Evolutionary conservation across 2,329 filamentous ascomycete genomes (phyloP), one percentile per base, ranked within the genome.

Genomic region (Apiospora koreana): DNA sequence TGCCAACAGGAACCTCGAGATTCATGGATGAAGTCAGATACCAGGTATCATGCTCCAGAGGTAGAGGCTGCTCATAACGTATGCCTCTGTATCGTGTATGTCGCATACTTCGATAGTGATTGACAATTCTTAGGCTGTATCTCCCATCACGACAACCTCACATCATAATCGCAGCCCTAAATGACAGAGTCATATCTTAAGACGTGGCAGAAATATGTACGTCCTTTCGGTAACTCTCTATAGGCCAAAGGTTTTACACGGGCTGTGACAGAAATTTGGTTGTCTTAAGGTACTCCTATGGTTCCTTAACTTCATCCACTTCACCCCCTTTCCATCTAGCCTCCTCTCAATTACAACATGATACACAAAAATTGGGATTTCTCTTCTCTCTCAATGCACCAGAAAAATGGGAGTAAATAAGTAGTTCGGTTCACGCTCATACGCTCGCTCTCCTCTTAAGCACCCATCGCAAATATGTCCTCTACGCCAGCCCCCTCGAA

Each of bases 401-500:
- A 62, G 54, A 62, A 62, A 14, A 14, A 62, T 14, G 3, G 54
- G 31, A 38, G 28, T 62, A 21, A 25, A 12, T 25, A 48, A 16
- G 12, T 43, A 43, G 14, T 43, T 12, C 14, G 14, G 46, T 4
- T 25, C 46, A 31, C 31, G 18, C 25, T 58, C 31, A 21, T 12
- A 31, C 16, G 7, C 18, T 8, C 23, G n/a, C 2, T 7, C 10
- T 23, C 12, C 31, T 35, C 25, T 38, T 16, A 62, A 23, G 31
- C 54, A 62, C 54, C 54, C 31, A 38, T 38, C 31, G 54, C 54
- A 62, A 88, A 90, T 68, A 90, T 83, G 65, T 87, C 81, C 73
- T 85, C 82, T 43, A 89, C 80, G 6, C 86, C 86, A 4, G 50
- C 23, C 77, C 80, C 94, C 93, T 97, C 69, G 84, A 84, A 1